Base-by-base conservation (phyloP, 2,329 filamentous ascomycete species). In the Atkinsonella hypoxylon region DNA sequence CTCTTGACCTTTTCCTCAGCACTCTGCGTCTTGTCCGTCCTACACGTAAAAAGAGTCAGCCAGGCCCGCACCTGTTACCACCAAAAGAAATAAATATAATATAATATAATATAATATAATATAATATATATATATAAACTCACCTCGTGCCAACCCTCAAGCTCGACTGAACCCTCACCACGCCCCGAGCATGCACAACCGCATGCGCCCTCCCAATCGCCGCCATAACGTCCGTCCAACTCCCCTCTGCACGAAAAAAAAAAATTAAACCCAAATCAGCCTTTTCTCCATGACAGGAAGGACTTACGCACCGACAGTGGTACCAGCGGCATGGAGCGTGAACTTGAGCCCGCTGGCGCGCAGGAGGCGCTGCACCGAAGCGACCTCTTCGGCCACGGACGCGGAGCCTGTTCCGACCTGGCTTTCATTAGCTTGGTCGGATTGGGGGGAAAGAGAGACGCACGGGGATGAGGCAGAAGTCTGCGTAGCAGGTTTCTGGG, bases 241-340 rank as follows among this genome's bases (percentile, higher is more conserved):
- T 78, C 2, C 91, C 93, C 72, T 97, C 91, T 95, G n/a, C n/a
- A n/a, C n/a, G n/a, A n/a, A n/a, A n/a, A n/a, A n/a, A n/a, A n/a
- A n/a, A n/a, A n/a, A n/a, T n/a, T n/a, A n/a, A n/a, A n/a, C n/a
- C n/a, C n/a, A n/a, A n/a, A n/a, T n/a, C n/a, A n/a, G n/a, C n/a
- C n/a, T n/a, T n/a, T n/a, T n/a, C n/a, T n/a, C n/a, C n/a, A n/a
- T n/a, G n/a, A n/a, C n/a, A n/a, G n/a, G n/a, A n/a, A n/a, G n/a
- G n/a, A n/a, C n/a, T n/a, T n/a, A 73, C 82, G 52, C 72, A 93
- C 89, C 89, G 50, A 97, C 79, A 0, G 91, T 97, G 0, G 91
- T 96, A 12, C 91, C 93, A 2, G 89, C 90, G 26, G 87, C 90
- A 69, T 97, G 91, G 88, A 97, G 93, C 45, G 78, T 82, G 64